phyloP scores from a whole-genome alignment of 139 green algal species.

The Chlamydomonas sp. region DNA sequence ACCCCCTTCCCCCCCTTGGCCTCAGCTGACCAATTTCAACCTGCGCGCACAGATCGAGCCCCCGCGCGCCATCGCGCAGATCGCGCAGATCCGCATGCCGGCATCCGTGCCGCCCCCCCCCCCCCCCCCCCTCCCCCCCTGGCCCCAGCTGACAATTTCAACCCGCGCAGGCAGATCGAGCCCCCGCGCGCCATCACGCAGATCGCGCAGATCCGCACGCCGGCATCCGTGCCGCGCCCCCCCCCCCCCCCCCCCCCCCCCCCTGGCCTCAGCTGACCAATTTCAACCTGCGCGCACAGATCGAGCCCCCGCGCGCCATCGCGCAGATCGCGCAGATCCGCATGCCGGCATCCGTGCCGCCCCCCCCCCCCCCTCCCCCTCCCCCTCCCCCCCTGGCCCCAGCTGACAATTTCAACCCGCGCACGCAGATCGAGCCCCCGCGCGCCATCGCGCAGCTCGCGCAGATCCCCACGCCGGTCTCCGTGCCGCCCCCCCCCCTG shows the following conservation, averaged over 20 bases:
- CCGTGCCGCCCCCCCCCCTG: neutral
- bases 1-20: neutral
- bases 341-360: too few species aligned
- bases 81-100: too few species aligned
- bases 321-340: too few species aligned
- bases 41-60: too few species aligned
- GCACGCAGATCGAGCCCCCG: constrained; percentile 11
- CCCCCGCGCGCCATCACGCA: neutral
- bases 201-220: neutral
- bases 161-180: constrained; percentile 11
- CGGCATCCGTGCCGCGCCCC: neutral
- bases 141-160: too few species aligned
- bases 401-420: too few species aligned
- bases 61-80: too few species aligned
- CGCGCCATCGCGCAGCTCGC: neutral
- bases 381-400: neutral
- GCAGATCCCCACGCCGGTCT: neutral
- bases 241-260: neutral
- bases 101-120: too few species aligned
- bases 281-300: too few species aligned
- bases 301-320: too few species aligned
- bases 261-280: neutral
- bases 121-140: neutral
- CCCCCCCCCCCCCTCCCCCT: neutral
- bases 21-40: neutral